Base-by-base conservation (phyloP, 2,329 filamentous ascomycete genomes). In the Chaetomium strumarium region DNA sequence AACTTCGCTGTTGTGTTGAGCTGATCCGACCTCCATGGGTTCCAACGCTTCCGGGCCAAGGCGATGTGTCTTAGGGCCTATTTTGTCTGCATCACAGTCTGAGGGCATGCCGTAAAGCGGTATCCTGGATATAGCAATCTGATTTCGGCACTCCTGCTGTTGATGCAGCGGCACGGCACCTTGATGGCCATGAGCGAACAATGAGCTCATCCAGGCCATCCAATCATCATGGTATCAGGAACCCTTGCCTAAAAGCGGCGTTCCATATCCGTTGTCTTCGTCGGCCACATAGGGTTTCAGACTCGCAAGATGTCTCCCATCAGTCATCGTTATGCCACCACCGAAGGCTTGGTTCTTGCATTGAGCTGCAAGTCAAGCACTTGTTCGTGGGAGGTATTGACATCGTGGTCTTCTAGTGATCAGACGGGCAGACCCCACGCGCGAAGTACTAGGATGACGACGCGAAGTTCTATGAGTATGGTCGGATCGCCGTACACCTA, bases 1-100 rank as follows among this genome's bases (percentile, higher is more conserved):
- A 97, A 99, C 65, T 99, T 97, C 68, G 83, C 87, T 13, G 84
- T 97, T 61, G 79, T 89, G 14, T 68, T 96, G 55, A 73, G 71
- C 45, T 61, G 57, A 51, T 43, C 48, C n/a, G 50, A 42, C 29
- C 20, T 12, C 38, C 46, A 30, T 16, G 9, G 11, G 7, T 14
- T 16, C 5, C 16, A 33, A 19, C 16, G 2, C n/a, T 19, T 40
- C 17, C 19, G 17, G 13, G n/a, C 14, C 41, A 16, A 7, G 14
- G 11, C 41, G 41, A n/a, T 31, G 3, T 43, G 41, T 13, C 14
- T 14, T 30, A n/a, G 17, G 9, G 14, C 3, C 9, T 31, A 20
- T 20, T 16, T n/a, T 37, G 36, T 16, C 36, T 33, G 17, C 12
- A 16, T 13, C 13, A 16, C 31, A 37, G 17, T 20, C 24, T 5